A percentile compares a stretch with the other conserved stretches of the same genome.
phyloP scores from a whole-genome alignment of 1,139 yeast species.

The Suhomyces kunorum region DNA sequence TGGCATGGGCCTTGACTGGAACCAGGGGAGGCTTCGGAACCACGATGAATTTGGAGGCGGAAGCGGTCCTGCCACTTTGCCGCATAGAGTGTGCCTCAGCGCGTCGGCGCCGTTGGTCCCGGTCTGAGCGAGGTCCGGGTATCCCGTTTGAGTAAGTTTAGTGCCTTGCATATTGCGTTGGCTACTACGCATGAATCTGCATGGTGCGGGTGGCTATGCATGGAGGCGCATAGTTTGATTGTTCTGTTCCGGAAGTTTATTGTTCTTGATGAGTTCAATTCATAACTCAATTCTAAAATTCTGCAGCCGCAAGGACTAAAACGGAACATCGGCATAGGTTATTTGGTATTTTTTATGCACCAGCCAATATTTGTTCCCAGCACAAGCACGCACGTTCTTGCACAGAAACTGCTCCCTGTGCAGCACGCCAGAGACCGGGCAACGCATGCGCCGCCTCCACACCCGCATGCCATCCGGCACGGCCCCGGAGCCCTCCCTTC shows the following conservation, averaged over 20 bases:
- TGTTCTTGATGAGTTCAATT: conserved; percentile 6
- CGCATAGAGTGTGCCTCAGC: no score
- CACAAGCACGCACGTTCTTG: conserved; percentile 1
- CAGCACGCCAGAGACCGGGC: not conserved
- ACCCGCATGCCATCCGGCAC: no score
- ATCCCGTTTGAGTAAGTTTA: conserved; percentile 5
- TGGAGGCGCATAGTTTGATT: conserved; percentile 2
- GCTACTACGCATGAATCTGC: conserved; percentile 4
- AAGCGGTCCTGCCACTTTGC: no score
- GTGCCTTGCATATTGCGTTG: conserved; percentile 14
- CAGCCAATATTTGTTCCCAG: not conserved
- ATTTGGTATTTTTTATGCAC: conserved; percentile 3
- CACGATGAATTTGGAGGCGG: no score
- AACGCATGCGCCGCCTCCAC: not conserved
- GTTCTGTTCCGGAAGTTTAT: conserved; percentile 5
- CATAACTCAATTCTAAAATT: conserved; percentile 12
- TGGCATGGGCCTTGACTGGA: not conserved
- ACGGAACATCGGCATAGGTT: conserved; percentile 3
- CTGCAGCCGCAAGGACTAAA: conserved; percentile 9
- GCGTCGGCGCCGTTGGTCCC: no score
- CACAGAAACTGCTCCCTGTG: not conserved
- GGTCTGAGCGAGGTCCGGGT: not conserved
- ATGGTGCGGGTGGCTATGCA: not conserved
- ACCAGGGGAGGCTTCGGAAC: not conserved
- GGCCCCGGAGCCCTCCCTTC: no score